Evolutionary conservation across 495 filamentous ascomycete genomes (phyloP), one percentile per base, ranked within the genome.

Genomic region (Hyaloscypha variabilis): DNA sequence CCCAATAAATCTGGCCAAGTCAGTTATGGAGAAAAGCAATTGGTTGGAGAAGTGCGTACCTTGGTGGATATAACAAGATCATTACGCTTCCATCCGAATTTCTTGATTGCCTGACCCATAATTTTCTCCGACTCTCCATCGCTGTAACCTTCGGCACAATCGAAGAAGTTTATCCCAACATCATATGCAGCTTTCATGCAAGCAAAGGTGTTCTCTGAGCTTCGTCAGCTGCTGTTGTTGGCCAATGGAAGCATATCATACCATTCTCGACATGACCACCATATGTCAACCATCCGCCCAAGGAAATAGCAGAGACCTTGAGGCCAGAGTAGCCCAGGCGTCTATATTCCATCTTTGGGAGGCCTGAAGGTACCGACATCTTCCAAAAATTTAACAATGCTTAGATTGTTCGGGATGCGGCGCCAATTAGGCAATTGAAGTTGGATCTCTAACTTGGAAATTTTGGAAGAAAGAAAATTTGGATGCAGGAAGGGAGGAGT

Each of bases 41-140:
- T 34, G 34, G 50, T 2, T 17, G 36, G 6, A 28, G 46, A 58
- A 1, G n/a, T 29, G 52, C 73, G 60, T 75, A 90, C 82, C 82
- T 95, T 95, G n/a, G 92, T 94, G 52, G 87, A 91, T 69, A 96
- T 88, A 29, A 96, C 92, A 39, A 94, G 77, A 75, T 95, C 91
- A 73, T 90, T 90, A 49, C 91, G 82, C 68, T 90, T 90, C 92
- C 92, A 91, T 58, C 78, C 83, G 65, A 83, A 89, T 71, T 84
- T 81, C 76, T 79, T 83, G 71, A 86, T 90, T 1, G 89, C 90
- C 66, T 84, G 72, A 21, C 91, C 91, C 86, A 94, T 91, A 50
- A 91, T 86, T 56, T 85, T 73, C 74, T 94, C 91, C 19, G 85
- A 89, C 68, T 90, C 82, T 60, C 91, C 91, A 63, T 76, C 83